These are phyloP conservation scores for Hibiscus trionum DNA, from an alignment of 345 rosid species.

Conservation along the genomic window DNA sequence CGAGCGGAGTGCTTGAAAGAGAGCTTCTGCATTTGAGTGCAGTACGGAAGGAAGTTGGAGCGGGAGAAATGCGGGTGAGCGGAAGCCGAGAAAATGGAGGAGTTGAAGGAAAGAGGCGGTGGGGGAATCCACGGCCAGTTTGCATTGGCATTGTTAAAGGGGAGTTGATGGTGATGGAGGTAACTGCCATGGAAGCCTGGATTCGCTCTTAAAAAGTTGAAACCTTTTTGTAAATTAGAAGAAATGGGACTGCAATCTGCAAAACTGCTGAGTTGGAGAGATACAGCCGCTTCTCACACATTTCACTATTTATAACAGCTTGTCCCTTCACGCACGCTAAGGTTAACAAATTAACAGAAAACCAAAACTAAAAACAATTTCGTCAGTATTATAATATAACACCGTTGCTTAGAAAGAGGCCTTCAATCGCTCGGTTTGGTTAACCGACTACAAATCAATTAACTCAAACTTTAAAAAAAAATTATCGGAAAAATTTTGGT, in stretches of 20 bases:
- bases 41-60: not conserved
- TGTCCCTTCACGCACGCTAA: not conserved
- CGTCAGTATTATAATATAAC: too few species aligned
- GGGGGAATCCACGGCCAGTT: not conserved
- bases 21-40: slow-evolving; percentile 11
- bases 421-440: too few species aligned
- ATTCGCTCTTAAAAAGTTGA: not conserved
- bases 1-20: slow-evolving; percentile 17
- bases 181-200: not conserved
- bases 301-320: not conserved
- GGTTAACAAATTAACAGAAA: too few species aligned
- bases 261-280: not conserved
- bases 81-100: not conserved
- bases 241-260: not conserved
- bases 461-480: too few species aligned
- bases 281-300: not conserved
- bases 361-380: too few species aligned
- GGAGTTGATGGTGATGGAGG: not conserved
- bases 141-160: not conserved
- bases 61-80: not conserved
- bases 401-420: too few species aligned
- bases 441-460: too few species aligned
- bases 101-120: not conserved
- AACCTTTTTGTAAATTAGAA: not conserved
- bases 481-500: too few species aligned